phyloP scores from a whole-genome alignment of 139 green algal genomes.

The Gonium pectorale region DNA sequence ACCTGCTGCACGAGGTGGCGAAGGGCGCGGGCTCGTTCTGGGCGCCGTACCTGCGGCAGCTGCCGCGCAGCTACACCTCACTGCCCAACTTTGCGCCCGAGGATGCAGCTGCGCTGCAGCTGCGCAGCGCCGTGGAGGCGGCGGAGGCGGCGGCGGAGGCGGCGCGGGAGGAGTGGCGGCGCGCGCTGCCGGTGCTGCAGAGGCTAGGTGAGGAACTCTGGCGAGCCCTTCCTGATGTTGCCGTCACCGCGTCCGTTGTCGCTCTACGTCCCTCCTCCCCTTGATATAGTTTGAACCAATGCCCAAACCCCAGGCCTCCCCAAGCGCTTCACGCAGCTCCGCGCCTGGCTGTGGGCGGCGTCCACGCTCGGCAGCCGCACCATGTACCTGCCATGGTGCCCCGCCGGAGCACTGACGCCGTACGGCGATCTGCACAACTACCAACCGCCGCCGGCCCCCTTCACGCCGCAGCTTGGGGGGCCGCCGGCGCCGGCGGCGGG shows the following conservation, averaged over 20 bases:
- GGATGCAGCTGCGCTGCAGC: conserved; percentile 60
- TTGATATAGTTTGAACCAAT: too few relatives aligned
- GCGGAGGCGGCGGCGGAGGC: conserved; percentile 48
- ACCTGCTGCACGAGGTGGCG: conserved; percentile 79
- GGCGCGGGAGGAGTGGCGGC: conserved; percentile 45
- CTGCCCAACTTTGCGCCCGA: conserved; percentile 51
- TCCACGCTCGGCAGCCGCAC: conserved; percentile 78
- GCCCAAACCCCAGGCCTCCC: conserved; percentile 54
- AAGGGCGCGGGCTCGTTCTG: conserved; percentile 69
- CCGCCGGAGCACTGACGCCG: conserved; percentile 83
- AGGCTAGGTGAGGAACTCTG: conserved; percentile 50
- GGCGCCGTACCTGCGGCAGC: conserved; percentile 75
- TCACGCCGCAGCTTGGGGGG: conserved; percentile 51
- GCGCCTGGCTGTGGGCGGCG: conserved; percentile 77
- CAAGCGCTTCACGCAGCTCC: conserved; percentile 59
- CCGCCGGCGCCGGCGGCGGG: neutral
- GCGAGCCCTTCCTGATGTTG: too few relatives aligned
- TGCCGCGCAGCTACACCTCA: conserved; percentile 74
- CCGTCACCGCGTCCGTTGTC: too few relatives aligned
- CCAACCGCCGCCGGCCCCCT: conserved; percentile 69
- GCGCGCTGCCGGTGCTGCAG: conserved; percentile 50
- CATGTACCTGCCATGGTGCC: conserved; percentile 76
- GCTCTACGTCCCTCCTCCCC: too few relatives aligned
- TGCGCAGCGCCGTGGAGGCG: conserved; percentile 44
- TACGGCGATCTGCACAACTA: conserved; percentile 94